Conservation (phyloP, 192 early-diverging fungal genomes). For the Glomus cerebriforme region DNA sequence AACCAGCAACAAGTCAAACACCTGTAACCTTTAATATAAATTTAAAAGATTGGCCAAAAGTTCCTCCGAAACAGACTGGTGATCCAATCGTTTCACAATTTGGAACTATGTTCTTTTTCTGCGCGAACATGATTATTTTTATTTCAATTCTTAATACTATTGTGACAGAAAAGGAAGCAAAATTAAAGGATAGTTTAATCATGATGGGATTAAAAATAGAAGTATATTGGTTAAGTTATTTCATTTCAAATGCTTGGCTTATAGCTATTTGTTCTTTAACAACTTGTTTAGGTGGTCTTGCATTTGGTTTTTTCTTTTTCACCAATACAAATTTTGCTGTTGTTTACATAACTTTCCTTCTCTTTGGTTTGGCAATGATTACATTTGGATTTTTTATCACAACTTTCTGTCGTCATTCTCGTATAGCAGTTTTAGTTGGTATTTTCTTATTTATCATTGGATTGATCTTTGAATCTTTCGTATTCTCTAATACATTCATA, state of each 20-base stretch:
- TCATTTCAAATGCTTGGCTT: conserved; percentile 56
- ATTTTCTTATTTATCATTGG: conserved; percentile 83
- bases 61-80: conserved; percentile 51
- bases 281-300: conserved; percentile 58
- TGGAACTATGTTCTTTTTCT: conserved; percentile 60
- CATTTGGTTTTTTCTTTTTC: conserved; percentile 66
- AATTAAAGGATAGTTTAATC: conserved; percentile 70
- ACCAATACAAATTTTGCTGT: conserved; percentile 60
- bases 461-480: conserved; percentile 65
- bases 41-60: conserved; percentile 72
- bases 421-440: conserved; percentile 68
- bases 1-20: conserved; percentile 31
- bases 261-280: conserved; percentile 61
- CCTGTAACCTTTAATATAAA: conserved; percentile 43
- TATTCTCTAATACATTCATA: conserved; percentile 47
- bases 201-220: conserved; percentile 76
- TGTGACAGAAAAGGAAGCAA: conserved; percentile 73
- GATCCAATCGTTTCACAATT: conserved; percentile 65
- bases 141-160: conserved; percentile 65
- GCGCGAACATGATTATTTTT: conserved; percentile 59
- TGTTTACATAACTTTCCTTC: conserved; percentile 64
- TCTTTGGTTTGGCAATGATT: conserved; percentile 76
- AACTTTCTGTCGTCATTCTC: conserved; percentile 60
- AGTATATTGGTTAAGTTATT: conserved; percentile 71
- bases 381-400: conserved; percentile 71